Evolutionary conservation across 2,329 filamentous ascomycete species (phyloP).

Genomic region (Stachybotrys chartarum): DNA sequence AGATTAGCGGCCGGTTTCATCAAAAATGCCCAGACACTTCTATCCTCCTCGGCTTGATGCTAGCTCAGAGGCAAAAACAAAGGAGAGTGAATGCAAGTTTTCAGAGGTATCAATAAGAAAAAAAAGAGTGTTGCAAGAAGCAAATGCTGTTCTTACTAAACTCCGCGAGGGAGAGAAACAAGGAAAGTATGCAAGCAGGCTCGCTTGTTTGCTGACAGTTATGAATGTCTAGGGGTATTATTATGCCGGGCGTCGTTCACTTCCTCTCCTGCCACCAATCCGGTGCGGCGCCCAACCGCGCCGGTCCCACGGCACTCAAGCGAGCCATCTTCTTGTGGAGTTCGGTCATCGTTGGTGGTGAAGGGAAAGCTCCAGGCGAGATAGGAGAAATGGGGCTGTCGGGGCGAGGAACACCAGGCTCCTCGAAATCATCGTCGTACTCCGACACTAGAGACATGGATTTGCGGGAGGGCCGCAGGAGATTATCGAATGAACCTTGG

Average conservation of each 20-base stretch:
- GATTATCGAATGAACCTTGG: not conserved
- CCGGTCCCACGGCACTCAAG: conserved; percentile 22
- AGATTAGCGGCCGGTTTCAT: not conserved
- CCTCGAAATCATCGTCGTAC: conserved; percentile 5
- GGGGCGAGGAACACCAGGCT: conserved; percentile 27
- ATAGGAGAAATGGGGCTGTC: conserved; percentile 30
- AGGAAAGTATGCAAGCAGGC: not conserved
- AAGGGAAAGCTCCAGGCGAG: conserved; percentile 23
- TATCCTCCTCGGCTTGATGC: not conserved
- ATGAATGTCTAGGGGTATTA: not conserved
- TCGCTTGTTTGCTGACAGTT: not conserved
- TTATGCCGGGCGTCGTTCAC: not conserved
- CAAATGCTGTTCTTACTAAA: not conserved
- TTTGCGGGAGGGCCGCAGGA: not conserved
- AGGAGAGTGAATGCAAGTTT: not conserved
- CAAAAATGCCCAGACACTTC: not conserved
- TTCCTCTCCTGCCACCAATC: not conserved
- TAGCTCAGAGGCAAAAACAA: not conserved
- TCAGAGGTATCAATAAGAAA: not conserved
- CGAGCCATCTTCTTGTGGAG: conserved; percentile 33
- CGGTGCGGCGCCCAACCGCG: conserved; percentile 12
- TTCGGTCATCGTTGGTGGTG: conserved; percentile 12
- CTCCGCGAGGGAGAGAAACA: not conserved
- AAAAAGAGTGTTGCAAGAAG: not conserved
- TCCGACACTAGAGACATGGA: not conserved